These are phyloP conservation scores for Megacollybia marginata DNA, from an alignment of 768 basidiomycete genomes.

Conservation along the genomic window DNA sequence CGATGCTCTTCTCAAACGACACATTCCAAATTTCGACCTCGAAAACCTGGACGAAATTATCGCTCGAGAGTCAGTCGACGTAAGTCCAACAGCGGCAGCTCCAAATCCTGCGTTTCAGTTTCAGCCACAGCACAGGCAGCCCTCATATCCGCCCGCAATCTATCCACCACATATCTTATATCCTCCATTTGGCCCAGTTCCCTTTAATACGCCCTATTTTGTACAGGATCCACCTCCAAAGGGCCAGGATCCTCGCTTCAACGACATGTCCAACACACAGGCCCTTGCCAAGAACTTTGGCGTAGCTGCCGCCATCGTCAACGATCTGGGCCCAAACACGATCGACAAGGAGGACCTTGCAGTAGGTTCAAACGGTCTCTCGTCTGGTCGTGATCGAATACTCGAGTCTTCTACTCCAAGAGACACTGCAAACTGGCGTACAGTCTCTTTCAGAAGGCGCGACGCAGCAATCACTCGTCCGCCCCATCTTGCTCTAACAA, in stretches of 20 bases:
- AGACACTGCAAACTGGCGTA: slow-evolving; percentile 55
- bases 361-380: slow-evolving; percentile 65
- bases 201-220: slow-evolving; percentile 22
- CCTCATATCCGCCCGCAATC: slow-evolving; percentile 32
- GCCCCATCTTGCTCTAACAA: neutral
- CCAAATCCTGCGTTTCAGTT: slow-evolving; percentile 23
- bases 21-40: slow-evolving; percentile 60
- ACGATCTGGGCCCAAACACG: slow-evolving; percentile 38
- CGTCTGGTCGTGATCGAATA: slow-evolving; percentile 61
- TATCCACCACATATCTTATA: slow-evolving; percentile 35
- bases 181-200: slow-evolving; percentile 30
- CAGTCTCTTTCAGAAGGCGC: slow-evolving; percentile 45
- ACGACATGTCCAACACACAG: slow-evolving; percentile 73
- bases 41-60: slow-evolving; percentile 59
- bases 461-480: slow-evolving; percentile 16
- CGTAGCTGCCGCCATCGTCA: slow-evolving; percentile 64
- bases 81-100: slow-evolving; percentile 21
- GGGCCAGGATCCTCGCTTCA: slow-evolving; percentile 72
- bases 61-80: slow-evolving; percentile 60
- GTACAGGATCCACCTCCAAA: slow-evolving; percentile 34
- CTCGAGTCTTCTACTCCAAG: slow-evolving; percentile 48
- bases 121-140: slow-evolving; percentile 14
- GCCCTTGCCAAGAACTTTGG: slow-evolving; percentile 76
- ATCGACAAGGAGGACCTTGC: slow-evolving; percentile 69
- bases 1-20: slow-evolving; percentile 69